These are phyloP conservation scores for maize (Zea mays) DNA, from an alignment of 176 grass and related monocot genomes.

Conservation along the genomic window Zm-B73-REFERENCE-NAM-5.0 NC_050100.1:222120501-222121000, in stretches of 20 bases:
- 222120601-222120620: not conserved
- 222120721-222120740: constrained; percentile 70
- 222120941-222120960: constrained; percentile 43
- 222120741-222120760: constrained; percentile 61
- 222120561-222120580: not conserved
- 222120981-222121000: constrained; percentile 34
- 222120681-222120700: not conserved
- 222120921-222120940: constrained; percentile 31
- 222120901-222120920: constrained; percentile 44
- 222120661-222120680: not conserved
- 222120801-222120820: constrained; percentile 28
- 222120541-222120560: constrained; percentile 72
- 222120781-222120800: constrained; percentile 48
- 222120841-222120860: constrained; percentile 30
- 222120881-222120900: constrained; percentile 34
- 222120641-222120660: not conserved
- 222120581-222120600: not conserved
- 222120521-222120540: constrained; percentile 65
- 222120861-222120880: constrained; percentile 40
- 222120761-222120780: constrained; percentile 47
- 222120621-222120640: not conserved
- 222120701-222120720: constrained; percentile 92
- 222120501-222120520: constrained; percentile 66
- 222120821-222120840: constrained; percentile 44
- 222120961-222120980: constrained; percentile 54